A percentile compares a stretch with the other conserved stretches of the same genome.
Evolutionary conservation across 2,329 filamentous ascomycete genomes (phyloP).

Genomic region (Xylaria sp.): DNA sequence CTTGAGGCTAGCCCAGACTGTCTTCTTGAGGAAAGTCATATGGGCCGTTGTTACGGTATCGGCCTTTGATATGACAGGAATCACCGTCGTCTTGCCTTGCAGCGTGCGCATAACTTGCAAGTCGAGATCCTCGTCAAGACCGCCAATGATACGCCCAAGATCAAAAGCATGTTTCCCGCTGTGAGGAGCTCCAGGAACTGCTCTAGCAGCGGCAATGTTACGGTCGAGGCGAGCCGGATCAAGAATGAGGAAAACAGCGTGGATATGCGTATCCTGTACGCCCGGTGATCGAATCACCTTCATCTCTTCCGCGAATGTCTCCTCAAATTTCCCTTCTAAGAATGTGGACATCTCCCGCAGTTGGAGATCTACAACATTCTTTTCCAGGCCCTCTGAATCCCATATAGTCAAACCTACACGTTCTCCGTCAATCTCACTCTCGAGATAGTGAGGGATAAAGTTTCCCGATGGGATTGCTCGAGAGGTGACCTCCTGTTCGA

Average conservation of each 20-base stretch:
- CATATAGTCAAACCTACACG: constrained; percentile 92
- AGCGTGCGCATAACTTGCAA: constrained; percentile 88
- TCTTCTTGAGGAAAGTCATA: constrained; percentile 91
- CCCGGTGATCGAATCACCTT: constrained; percentile 95
- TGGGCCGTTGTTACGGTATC: constrained; percentile 96
- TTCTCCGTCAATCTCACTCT: constrained; percentile 94
- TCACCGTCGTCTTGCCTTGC: constrained; percentile 92
- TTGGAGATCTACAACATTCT: constrained; percentile 94
- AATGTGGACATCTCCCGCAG: constrained; percentile 91
- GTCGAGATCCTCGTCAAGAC: constrained; percentile 88
- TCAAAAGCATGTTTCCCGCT: constrained; percentile 62
- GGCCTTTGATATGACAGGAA: constrained; percentile 95
- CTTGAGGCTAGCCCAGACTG: constrained; percentile 89
- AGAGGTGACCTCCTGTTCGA: constrained; percentile 68
- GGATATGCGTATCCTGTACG: constrained; percentile 95
- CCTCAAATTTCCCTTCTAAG: constrained; percentile 97
- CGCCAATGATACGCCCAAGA: constrained; percentile 65
- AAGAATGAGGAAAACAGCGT: constrained; percentile 91
- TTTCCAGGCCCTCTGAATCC: constrained; percentile 96
- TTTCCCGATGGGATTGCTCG: constrained; percentile 68
- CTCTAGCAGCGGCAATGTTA: constrained; percentile 77
- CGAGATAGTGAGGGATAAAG: constrained; percentile 89
- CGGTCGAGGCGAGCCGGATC: constrained; percentile 87
- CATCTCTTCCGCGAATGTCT: constrained; percentile 97
- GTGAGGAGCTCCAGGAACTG: constrained; percentile 61